These are phyloP conservation scores for Mycena capillaripes DNA, from an alignment of 768 basidiomycete genomes.

Conservation along the genomic window DNA sequence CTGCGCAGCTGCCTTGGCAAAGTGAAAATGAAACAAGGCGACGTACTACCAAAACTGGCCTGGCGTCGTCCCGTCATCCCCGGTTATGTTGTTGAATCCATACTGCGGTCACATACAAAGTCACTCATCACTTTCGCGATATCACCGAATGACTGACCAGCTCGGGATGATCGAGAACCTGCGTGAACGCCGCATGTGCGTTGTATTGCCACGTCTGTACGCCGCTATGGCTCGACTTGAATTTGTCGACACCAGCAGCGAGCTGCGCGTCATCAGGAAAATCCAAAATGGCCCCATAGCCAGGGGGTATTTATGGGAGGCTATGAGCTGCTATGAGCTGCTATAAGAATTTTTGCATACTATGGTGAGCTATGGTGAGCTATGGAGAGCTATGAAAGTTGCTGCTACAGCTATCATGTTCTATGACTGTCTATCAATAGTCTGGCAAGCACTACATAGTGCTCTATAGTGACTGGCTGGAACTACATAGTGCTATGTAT, in stretches of 20 bases:
- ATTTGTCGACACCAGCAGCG: conserved; percentile 7
- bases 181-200: conserved; percentile 46
- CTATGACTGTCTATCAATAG: too few species aligned
- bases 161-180: conserved; percentile 47
- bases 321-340: too few species aligned
- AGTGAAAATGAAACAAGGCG: background rate
- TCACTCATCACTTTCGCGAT: conserved; percentile 38
- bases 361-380: too few species aligned
- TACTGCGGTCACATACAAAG: conserved; percentile 42
- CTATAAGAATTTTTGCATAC: too few species aligned
- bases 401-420: too few species aligned
- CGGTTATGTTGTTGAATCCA: background rate
- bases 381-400: too few species aligned
- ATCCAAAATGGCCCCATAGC: too few species aligned
- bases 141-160: conserved; percentile 43
- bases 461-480: too few species aligned
- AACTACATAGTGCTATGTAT: too few species aligned
- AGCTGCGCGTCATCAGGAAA: too few species aligned
- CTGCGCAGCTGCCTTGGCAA: background rate
- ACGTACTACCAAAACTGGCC: conserved; percentile 27
- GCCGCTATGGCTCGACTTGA: background rate
- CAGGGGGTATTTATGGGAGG: too few species aligned
- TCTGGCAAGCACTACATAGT: too few species aligned
- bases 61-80: conserved; percentile 16
- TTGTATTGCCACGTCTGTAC: conserved; percentile 49